These are phyloP conservation scores for Tuctoria greenei DNA, from an alignment of 176 grass and related monocot genomes.

Conservation along the genomic window DNA sequence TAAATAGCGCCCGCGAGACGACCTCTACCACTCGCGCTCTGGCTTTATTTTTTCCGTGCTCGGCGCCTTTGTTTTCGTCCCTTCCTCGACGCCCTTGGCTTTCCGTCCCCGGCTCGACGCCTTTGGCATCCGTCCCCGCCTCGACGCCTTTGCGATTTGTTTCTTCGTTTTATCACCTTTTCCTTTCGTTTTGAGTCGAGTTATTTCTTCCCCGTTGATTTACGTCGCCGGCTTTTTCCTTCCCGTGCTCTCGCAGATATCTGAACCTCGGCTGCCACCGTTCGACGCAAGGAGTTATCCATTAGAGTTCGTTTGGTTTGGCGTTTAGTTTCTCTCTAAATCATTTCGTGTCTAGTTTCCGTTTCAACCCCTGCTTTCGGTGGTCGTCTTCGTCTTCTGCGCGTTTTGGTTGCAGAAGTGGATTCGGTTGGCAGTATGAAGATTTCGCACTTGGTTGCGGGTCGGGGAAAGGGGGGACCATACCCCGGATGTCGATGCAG, in stretches of 20 bases:
- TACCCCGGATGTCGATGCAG: neutral
- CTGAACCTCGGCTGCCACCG: neutral
- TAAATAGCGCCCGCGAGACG: neutral
- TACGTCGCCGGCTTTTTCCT: neutral
- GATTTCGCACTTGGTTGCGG: no score
- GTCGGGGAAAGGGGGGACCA: no score
- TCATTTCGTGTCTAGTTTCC: neutral
- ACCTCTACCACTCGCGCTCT: neutral
- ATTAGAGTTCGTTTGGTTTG: neutral
- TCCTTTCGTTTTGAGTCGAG: neutral
- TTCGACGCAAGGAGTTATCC: neutral
- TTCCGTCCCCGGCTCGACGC: neutral
- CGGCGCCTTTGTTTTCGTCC: neutral
- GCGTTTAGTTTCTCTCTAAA: neutral
- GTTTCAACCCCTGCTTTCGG: no score
- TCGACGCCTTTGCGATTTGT: neutral
- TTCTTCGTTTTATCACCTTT: neutral
- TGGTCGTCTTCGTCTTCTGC: neutral
- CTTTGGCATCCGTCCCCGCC: no score
- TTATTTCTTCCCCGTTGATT: neutral
- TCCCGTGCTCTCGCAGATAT: constrained; percentile 20
- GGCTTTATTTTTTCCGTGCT: neutral
- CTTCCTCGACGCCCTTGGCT: neutral
- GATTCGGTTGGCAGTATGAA: neutral
- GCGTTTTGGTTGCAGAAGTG: neutral